These are phyloP conservation scores for Verticillium zaregamsianum DNA, from an alignment of 2,329 filamentous ascomycete genomes.

Conservation along the genomic window DNA sequence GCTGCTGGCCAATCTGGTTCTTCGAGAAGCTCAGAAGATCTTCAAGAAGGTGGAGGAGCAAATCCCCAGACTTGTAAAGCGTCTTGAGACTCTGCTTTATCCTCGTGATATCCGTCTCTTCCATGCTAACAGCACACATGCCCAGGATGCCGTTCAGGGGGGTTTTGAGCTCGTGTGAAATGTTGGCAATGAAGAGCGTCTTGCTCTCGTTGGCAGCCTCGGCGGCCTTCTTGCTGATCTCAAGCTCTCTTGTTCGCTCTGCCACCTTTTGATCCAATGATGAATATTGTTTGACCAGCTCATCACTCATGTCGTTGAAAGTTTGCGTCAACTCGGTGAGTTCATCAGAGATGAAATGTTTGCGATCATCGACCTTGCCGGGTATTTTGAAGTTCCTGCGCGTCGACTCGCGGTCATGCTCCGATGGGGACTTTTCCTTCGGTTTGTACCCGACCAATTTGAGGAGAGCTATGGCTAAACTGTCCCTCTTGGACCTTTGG, in stretches of 20 bases:
- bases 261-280: constrained; percentile 80
- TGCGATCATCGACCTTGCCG: constrained; percentile 70
- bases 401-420: constrained; percentile 31
- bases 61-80: constrained; percentile 79
- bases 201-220: constrained; percentile 97
- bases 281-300: constrained; percentile 81
- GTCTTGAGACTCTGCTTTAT: constrained; percentile 82
- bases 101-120: constrained; percentile 73
- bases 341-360: constrained; percentile 77
- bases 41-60: constrained; percentile 80
- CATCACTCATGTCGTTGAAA: constrained; percentile 93
- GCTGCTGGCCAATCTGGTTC: constrained; percentile 84
- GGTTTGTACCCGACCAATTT: constrained; percentile 15
- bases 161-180: constrained; percentile 83
- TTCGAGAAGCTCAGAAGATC: constrained; percentile 92
- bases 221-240: constrained; percentile 85
- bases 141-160: constrained; percentile 94
- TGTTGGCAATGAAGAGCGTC: constrained; percentile 95
- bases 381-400: constrained; percentile 76
- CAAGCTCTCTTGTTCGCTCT: constrained; percentile 77
- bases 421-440: constrained; percentile 18
- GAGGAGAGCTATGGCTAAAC: constrained; percentile 6
- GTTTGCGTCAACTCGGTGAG: constrained; percentile 76
- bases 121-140: constrained; percentile 91
- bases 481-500: constrained; percentile 37